Evolutionary conservation across 2,329 filamentous ascomycete species (phyloP).

Genomic region (Microcyclosporella mali): DNA sequence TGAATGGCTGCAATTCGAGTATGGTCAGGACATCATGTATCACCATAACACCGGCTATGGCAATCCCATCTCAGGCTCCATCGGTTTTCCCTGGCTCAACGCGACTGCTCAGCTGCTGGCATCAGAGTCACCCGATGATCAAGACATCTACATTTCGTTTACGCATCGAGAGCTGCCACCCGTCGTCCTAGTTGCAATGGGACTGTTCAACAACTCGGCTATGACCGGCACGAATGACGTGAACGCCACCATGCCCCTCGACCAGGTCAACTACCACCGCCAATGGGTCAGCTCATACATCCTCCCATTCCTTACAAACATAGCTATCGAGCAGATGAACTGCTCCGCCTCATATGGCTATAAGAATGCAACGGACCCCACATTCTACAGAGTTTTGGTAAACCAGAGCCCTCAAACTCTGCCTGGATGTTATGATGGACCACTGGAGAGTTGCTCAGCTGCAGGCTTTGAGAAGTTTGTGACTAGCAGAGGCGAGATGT

Average conservation of each 20-base stretch:
- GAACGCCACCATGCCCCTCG: constrained; percentile 60
- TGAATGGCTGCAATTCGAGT: constrained; percentile 60
- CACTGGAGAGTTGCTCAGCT: constrained; percentile 46
- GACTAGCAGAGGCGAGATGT: constrained; percentile 36
- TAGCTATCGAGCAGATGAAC: constrained; percentile 60
- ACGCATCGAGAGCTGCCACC: constrained; percentile 64
- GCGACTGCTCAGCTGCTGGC: constrained; percentile 50
- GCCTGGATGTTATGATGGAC: constrained; percentile 44
- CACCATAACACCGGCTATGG: constrained; percentile 65
- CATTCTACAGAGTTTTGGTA: constrained; percentile 47
- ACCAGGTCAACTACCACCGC: constrained; percentile 56
- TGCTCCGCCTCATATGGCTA: constrained; percentile 54
- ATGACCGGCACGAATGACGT: constrained; percentile 48
- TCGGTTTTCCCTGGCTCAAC: constrained; percentile 63
- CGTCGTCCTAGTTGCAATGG: constrained; percentile 60
- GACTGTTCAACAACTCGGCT: constrained; percentile 62
- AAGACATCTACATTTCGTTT: constrained; percentile 62
- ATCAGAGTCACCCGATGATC: constrained; percentile 35
- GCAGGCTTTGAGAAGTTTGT: constrained; percentile 41
- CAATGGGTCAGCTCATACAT: constrained; percentile 59
- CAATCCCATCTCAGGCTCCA: constrained; percentile 49
- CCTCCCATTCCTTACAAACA: constrained; percentile 59
- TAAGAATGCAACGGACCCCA: constrained; percentile 34
- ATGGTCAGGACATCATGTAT: constrained; percentile 62
- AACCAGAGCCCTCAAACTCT: constrained; percentile 48